Base-by-base conservation (phyloP, 2,329 filamentous ascomycete genomes). In the Diaporthe velutina region DNA sequence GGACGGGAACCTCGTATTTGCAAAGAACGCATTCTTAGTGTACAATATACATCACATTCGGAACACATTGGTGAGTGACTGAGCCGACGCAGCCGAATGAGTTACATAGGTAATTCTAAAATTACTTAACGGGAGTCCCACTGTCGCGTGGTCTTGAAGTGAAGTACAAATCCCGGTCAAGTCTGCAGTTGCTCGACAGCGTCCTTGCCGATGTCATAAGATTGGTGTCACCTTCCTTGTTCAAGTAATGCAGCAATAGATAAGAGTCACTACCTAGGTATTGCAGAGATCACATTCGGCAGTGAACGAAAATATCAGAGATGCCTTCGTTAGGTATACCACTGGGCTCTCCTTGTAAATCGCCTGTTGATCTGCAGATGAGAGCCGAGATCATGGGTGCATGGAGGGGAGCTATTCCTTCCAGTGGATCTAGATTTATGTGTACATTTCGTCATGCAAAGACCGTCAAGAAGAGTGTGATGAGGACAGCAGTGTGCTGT, bases 1-100 rank as follows among this genome's bases (percentile, higher is more conserved):
- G 19, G 30, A 38, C 7, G 33, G 22, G 13, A 38, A 67, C 45
- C 64, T 67, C 64, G 64, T 67, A 67, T 67, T 38, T 52, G 19
- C 45, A 52, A 52, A 52, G 13, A 45, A 30, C 2, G 42, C 17
- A 42, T 30, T 15, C 25, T 30, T 45, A 45, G 2, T 30, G 6
- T 19, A 17, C 33, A 38, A 8, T 22, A 25, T 52, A 52, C 22
- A 40, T 35, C 64, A 52, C 28, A 38, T 40, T 52, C 4, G 52
- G 45, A 40, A 17, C 48, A 52, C 12, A 42, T n/a, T n/a, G 25
- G 9, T 8, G 10, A 45, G 10, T 30, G 28, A 67, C 22, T 28
- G 22, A 52, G 45, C 64, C 45, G 64, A 38, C 64, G 8, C 30
- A 67, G 13, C 45, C 61, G 30, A 67, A 12, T 19, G 5, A 38